These are phyloP conservation scores for Globisporangium uncinulatum DNA, from an alignment of 352 stramenopile genomes.

Conservation along the genomic window DNA sequence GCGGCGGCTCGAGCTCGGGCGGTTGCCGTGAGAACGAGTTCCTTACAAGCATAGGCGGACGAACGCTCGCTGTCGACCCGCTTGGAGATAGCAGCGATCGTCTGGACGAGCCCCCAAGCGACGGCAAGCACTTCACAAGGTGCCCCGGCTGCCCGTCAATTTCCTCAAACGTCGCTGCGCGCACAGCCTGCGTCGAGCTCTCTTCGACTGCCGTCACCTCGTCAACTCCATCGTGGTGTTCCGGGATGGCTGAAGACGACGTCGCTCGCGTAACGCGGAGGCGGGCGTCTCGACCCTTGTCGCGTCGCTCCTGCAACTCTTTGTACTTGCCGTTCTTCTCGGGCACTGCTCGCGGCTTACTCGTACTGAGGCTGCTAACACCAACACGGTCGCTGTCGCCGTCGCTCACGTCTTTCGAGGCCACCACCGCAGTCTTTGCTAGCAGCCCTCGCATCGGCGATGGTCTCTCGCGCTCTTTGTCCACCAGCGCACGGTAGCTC, in stretches of 20 bases:
- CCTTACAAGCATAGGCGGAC: background rate
- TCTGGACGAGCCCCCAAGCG: constrained; percentile 2
- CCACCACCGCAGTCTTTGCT: background rate
- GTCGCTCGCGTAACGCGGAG: constrained; percentile 19
- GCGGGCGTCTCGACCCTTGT: constrained; percentile 47
- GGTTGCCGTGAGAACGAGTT: constrained; percentile 4
- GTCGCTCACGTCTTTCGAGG: background rate
- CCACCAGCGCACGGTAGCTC: constrained; percentile 10
- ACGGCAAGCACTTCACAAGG: constrained; percentile 4
- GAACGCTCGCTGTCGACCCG: background rate
- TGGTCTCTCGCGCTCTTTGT: background rate
- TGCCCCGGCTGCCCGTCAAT: background rate
- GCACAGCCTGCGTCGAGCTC: background rate
- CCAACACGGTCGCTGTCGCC: background rate
- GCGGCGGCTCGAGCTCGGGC: constrained; percentile 5
- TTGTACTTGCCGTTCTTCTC: constrained; percentile 66
- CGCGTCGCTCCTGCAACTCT: constrained; percentile 47
- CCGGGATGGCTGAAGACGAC: constrained; percentile 4
- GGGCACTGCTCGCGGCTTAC: constrained; percentile 20
- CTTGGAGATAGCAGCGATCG: background rate
- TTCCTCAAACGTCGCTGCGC: constrained; percentile 8
- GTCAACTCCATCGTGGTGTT: background rate
- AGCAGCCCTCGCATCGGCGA: background rate
- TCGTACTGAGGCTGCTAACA: background rate
- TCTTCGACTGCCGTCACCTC: background rate